Base-by-base conservation (phyloP, 306 rosid genomes). In the Albizia julibrissin region DNA sequence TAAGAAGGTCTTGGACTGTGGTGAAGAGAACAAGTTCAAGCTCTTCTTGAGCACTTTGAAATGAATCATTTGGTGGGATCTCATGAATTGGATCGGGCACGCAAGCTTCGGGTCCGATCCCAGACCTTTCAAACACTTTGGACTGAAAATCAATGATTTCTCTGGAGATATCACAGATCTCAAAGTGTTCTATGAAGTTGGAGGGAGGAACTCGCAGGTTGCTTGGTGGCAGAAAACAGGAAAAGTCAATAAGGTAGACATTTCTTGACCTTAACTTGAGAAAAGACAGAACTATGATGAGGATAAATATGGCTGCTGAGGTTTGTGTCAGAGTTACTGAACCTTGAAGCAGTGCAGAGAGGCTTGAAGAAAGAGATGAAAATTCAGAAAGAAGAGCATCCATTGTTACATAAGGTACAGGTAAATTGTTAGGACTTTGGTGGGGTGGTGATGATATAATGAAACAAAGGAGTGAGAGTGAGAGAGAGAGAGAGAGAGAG, bases 191-290 rank as follows among this genome's bases (percentile, higher is more conserved):
- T 31, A 84, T 15, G 87, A 91, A 85, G 70, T 69, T 67, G 26
- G 90, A 68, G 16, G 40, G 58, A n/a, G 91, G 78, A 19, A 85
- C 18, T 44, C 92, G 66, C 47, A 90, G 74, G 83, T 76, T 24
- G 65, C 78, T 76, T 0, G 94, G 93, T 34, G 96, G 97, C 40
- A 80, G 47, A 69, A 91, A 91, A 62, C 93, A 89, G 50, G 79
- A 77, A 73, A 84, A 91, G 74, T 93, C 91, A 81, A 93, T 6
- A 69, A 93, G 94, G 87, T 93, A 93, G 37, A 87, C 66, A 47
- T 74, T 69, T 2, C 26, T 82, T 26, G 85, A 67, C 83, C 59
- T 86, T 68, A 82, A 81, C 61, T n/a, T 66, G 7, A 88, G 52
- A 62, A 24, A 87, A 82, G 7, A 43, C 2, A 88, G 71, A 47